phyloP scores from a whole-genome alignment of 2,329 filamentous ascomycete species.

The Colletotrichum sp. region DNA sequence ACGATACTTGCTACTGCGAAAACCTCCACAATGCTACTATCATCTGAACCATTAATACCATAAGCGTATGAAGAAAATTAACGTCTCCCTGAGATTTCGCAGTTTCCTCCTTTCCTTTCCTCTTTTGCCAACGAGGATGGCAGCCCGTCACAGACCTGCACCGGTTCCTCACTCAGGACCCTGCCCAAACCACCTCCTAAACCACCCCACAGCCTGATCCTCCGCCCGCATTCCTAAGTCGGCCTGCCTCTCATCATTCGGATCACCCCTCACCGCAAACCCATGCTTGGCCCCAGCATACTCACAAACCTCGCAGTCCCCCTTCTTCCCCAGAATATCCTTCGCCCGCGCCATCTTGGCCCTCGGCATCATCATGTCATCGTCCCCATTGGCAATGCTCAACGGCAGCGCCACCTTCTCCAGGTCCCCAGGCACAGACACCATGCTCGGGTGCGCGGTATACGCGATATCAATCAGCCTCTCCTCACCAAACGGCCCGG shows the following conservation, averaged over 20 bases:
- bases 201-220: conserved; percentile 33
- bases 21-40: neutral
- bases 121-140: neutral
- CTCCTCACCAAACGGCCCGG: conserved; percentile 26
- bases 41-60: neutral
- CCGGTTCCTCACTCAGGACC: neutral
- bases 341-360: conserved; percentile 37
- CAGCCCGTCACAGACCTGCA: neutral
- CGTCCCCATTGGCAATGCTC: conserved; percentile 50
- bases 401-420: conserved; percentile 47
- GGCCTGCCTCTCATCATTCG: conserved; percentile 25
- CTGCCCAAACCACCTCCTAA: conserved; percentile 24
- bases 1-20: neutral
- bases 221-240: conserved; percentile 27
- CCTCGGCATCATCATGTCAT: conserved; percentile 43
- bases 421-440: conserved; percentile 53
- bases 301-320: conserved; percentile 26
- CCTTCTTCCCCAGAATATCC: conserved; percentile 36
- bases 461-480: conserved; percentile 57
- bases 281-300: conserved; percentile 34
- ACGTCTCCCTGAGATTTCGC: neutral
- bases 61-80: neutral
- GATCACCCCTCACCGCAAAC: conserved; percentile 30
- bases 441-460: conserved; percentile 55
- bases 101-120: neutral